Base-by-base conservation (phyloP, 2,329 filamentous ascomycete genomes). In the Cadophora luteo-olivacea region DNA sequence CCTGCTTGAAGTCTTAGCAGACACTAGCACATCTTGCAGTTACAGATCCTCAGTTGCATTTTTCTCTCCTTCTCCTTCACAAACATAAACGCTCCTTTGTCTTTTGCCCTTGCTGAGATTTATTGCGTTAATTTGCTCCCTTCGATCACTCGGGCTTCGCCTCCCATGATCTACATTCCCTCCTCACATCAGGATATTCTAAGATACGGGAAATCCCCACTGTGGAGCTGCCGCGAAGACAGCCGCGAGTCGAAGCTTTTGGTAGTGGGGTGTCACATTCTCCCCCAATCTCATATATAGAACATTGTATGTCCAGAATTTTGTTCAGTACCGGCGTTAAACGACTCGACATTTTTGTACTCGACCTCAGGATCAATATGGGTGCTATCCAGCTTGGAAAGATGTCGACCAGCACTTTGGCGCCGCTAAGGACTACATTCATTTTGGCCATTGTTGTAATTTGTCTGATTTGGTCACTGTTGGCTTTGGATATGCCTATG, bases 401-500 rank as follows among this genome's bases (percentile, higher is more conserved):
- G 57, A 52, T 61, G 54, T 25, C 55, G 25, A 66, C 52, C 58
- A 45, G 55, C 22, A 25, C 22, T 12, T 14, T 41, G n/a, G 32
- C 24, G 38, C 57, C 62, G 25, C 52, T 68, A 11, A 65, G 55
- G 57, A 68, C 62, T 24, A 49, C 62, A 2, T 48, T 65, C 16
- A 58, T 68, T 4, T 38, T 58, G 60, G 41, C 62, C 4, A 25
- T 68, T 14, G 38, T 65, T 6, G 66, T 68, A 16, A 16, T 68
- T n/a, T 61, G 52, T 49, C 25, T 68, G 19, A 62, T 68, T 36
- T 68, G 66, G 66, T 61, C 66, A 19, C 33, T 68, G 33, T 14
- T 68, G 6, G 49, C 66, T 12, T 48, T 68, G 38, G 62, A 68
- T 55, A 61, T 68, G 62, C 61, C 62, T 24, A 22, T 49, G 25